A percentile compares a stretch with the other conserved stretches of the same genome.
phyloP scores from a whole-genome alignment of 495 filamentous ascomycete genomes.

The Venustampulla echinocandica region DNA sequence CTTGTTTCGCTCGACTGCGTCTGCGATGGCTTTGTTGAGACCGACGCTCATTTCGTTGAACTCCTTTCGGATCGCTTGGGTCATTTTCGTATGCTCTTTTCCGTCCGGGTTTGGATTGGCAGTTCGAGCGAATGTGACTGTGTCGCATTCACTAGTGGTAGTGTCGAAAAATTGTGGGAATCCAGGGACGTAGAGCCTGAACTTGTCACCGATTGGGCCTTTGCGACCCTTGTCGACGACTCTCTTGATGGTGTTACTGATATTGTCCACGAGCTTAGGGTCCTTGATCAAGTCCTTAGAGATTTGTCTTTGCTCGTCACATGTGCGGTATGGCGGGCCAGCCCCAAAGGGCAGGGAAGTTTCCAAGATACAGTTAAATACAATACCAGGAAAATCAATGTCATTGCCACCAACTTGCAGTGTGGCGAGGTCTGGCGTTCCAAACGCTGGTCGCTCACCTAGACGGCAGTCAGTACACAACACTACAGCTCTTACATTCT shows the following conservation, averaged over 20 bases:
- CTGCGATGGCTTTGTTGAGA: constrained; percentile 8
- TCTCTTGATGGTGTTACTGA: constrained; percentile 3
- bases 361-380: background rate
- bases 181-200: constrained; percentile 4
- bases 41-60: constrained; percentile 10
- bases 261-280: background rate
- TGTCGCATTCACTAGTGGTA: background rate
- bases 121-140: constrained; percentile 12
- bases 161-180: constrained; percentile 7
- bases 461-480: background rate
- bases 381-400: constrained; percentile 4
- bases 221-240: constrained; percentile 1
- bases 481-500: background rate
- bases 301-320: constrained; percentile 6
- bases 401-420: constrained; percentile 1
- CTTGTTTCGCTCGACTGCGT: constrained; percentile 3
- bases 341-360: background rate
- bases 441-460: background rate
- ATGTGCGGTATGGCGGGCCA: constrained; percentile 1
- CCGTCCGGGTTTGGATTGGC: constrained; percentile 14
- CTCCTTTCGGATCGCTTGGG: constrained; percentile 6
- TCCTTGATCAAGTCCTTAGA: background rate
- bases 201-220: background rate
- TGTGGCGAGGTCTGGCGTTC: constrained; percentile 1
- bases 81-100: constrained; percentile 10